A percentile compares a stretch with the other conserved stretches of the same genome.
These are phyloP conservation scores for Auricularia heimuer DNA, from an alignment of 768 basidiomycete genomes.

Conservation along the genomic window DNA sequence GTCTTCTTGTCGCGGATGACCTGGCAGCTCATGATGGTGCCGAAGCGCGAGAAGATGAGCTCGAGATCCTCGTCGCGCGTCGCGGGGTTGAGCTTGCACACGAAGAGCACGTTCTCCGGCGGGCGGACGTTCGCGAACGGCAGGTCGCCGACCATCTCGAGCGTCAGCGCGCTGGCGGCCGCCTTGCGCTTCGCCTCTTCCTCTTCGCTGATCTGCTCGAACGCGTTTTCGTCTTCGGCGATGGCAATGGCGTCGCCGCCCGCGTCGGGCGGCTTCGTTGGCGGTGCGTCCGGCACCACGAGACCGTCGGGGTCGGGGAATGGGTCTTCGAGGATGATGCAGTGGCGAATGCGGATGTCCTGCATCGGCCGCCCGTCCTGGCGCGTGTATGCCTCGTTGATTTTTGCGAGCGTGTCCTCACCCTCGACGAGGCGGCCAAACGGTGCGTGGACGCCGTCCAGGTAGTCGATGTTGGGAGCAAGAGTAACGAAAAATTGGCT, in stretches of 20 bases:
- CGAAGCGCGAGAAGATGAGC: constrained; percentile 93
- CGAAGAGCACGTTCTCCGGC: constrained; percentile 96
- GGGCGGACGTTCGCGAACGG: constrained; percentile 97
- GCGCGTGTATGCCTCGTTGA: constrained; percentile 88
- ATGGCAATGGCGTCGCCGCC: constrained; percentile 61
- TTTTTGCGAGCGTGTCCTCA: constrained; percentile 78
- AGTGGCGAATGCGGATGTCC: constrained; percentile 89
- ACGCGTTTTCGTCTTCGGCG: constrained; percentile 88
- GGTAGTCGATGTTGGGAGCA: constrained; percentile 82
- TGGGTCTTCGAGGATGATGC: constrained; percentile 94
- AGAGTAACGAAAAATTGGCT: constrained; percentile 97
- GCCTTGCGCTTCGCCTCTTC: constrained; percentile 84
- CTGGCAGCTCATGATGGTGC: constrained; percentile 93
- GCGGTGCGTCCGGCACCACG: constrained; percentile 60
- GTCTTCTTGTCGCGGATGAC: constrained; percentile 94
- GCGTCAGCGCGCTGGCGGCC: constrained; percentile 83
- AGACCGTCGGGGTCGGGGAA: constrained; percentile 81
- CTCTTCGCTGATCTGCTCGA: constrained; percentile 73
- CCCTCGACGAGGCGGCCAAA: constrained; percentile 97
- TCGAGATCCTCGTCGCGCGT: constrained; percentile 95
- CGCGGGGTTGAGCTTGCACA: constrained; percentile 96
- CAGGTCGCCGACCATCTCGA: constrained; percentile 99
- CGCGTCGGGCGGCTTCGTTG: constrained; percentile 73
- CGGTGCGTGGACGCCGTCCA: constrained; percentile 89
- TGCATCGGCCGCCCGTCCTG: constrained; percentile 85